Evolutionary conservation across 1,284 basidiomycete genomes (phyloP).

Genomic region (Sanguinoderma infundibulare): DNA sequence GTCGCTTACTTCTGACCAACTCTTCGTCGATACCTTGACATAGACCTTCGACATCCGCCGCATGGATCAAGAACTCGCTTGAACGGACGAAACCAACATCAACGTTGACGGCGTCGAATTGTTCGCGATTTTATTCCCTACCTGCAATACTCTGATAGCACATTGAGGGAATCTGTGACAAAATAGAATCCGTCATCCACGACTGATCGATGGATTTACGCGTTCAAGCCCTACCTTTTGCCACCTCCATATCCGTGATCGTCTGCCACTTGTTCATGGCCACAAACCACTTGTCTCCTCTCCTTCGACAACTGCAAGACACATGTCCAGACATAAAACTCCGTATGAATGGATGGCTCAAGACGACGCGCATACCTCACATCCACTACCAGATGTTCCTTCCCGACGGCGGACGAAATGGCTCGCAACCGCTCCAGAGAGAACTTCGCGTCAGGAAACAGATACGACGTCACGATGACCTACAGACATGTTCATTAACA

Average conservation of each 20-base stretch:
- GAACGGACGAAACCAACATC: slow-evolving; percentile 15
- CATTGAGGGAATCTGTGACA: slow-evolving; percentile 73
- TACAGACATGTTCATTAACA: slow-evolving; percentile 35
- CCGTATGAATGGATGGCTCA: no score
- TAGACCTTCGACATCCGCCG: slow-evolving; percentile 97
- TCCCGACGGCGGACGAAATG: slow-evolving; percentile 75
- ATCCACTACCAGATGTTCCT: slow-evolving; percentile 92
- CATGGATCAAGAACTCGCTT: slow-evolving; percentile 96
- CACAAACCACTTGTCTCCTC: slow-evolving; percentile 85
- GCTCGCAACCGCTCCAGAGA: slow-evolving; percentile 72
- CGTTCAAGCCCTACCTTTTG: slow-evolving; percentile 55
- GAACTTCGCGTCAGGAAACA: slow-evolving; percentile 88
- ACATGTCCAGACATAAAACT: slow-evolving; percentile 15
- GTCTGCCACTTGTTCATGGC: slow-evolving; percentile 99
- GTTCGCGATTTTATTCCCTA: slow-evolving; percentile 32
- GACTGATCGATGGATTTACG: not conserved
- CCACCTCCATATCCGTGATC: slow-evolving; percentile 93
- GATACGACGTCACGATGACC: slow-evolving; percentile 97
- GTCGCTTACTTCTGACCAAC: slow-evolving; percentile 75
- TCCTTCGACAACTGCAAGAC: slow-evolving; percentile 76
- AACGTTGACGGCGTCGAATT: not conserved
- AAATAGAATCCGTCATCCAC: no score
- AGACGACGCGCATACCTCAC: slow-evolving; percentile 68
- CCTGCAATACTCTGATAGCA: slow-evolving; percentile 83
- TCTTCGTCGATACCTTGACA: slow-evolving; percentile 96